Evolutionary conservation across 2,329 filamentous ascomycete genomes (phyloP).

Genomic region (Nigrospora sphaerica): DNA sequence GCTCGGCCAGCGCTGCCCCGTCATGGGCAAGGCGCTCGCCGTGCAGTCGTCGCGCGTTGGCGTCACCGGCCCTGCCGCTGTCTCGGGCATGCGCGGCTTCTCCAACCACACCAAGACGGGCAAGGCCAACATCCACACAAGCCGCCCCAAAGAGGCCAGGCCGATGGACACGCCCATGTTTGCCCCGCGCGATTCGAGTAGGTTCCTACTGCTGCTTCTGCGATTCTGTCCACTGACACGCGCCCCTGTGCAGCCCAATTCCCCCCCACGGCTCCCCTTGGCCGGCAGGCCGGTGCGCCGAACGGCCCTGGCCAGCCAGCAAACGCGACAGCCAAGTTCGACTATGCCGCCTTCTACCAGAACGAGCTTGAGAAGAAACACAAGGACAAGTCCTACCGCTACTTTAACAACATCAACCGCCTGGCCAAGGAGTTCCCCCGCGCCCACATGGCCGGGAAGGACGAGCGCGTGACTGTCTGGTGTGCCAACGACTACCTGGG

Average conservation of each 20-base stretch:
- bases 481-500: slow-evolving; percentile 98
- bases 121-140: slow-evolving; percentile 77
- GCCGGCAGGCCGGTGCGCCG: slow-evolving; percentile 20
- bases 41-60: slow-evolving; percentile 63
- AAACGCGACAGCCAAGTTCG: slow-evolving; percentile 54
- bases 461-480: slow-evolving; percentile 93
- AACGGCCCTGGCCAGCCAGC: slow-evolving; percentile 15
- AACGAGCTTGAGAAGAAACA: slow-evolving; percentile 95
- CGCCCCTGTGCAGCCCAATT: slow-evolving; percentile 21
- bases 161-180: slow-evolving; percentile 58
- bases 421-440: slow-evolving; percentile 93
- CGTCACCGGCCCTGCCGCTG: slow-evolving; percentile 31
- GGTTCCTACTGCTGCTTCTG: slow-evolving; percentile 10
- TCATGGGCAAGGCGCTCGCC: slow-evolving; percentile 97
- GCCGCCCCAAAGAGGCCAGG: slow-evolving; percentile 67
- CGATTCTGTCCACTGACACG: slow-evolving; percentile 10
- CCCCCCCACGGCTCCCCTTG: slow-evolving; percentile 21
- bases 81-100: slow-evolving; percentile 43
- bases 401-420: slow-evolving; percentile 99
- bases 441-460: slow-evolving; percentile 77
- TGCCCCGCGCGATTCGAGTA: slow-evolving; percentile 42
- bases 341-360: slow-evolving; percentile 87
- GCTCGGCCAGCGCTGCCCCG: slow-evolving; percentile 87
- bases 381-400: slow-evolving; percentile 98
- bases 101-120: slow-evolving; percentile 43